These are phyloP conservation scores for Lichtheimia ornata DNA, from an alignment of 371 early-diverging fungal species.

Conservation along the genomic window DNA sequence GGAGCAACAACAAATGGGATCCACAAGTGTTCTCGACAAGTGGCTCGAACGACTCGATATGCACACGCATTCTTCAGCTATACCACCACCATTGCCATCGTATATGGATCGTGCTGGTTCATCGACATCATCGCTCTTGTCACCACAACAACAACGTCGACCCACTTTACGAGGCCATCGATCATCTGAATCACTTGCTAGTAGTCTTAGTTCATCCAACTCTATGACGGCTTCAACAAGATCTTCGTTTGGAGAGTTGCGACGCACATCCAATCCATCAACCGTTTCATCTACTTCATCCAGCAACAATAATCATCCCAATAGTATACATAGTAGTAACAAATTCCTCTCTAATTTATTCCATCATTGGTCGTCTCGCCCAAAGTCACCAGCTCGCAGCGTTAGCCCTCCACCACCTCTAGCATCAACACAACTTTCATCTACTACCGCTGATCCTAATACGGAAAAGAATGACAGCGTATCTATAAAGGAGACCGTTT, in stretches of 20 bases:
- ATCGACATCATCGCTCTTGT: constrained; percentile 5
- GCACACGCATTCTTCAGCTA: constrained; percentile 3
- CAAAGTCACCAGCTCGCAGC: constrained; percentile 9
- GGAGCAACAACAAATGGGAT: constrained; percentile 22
- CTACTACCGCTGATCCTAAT: neutral
- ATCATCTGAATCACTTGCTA: constrained; percentile 18
- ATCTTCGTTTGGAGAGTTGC: constrained; percentile 15
- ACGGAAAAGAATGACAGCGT: constrained; percentile 12
- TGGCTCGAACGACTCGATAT: constrained; percentile 43
- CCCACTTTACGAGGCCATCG: constrained; percentile 16
- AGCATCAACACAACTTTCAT: neutral
- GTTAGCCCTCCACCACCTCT: constrained; percentile 5
- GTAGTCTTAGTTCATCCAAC: constrained; percentile 10
- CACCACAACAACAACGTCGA: neutral
- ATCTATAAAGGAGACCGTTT: neutral
- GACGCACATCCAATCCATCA: constrained; percentile 15
- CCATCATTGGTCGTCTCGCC: constrained; percentile 16
- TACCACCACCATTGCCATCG: constrained; percentile 7
- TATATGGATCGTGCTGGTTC: neutral
- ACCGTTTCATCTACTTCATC: constrained; percentile 1
- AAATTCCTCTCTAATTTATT: constrained; percentile 17
- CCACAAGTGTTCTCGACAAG: constrained; percentile 42
- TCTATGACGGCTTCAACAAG: constrained; percentile 9
- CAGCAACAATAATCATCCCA: constrained; percentile 3
- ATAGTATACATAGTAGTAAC: neutral